Evolutionary conservation across 2,329 filamentous ascomycete species (phyloP).

Genomic region (Sclerotinia trifoliorum): DNA sequence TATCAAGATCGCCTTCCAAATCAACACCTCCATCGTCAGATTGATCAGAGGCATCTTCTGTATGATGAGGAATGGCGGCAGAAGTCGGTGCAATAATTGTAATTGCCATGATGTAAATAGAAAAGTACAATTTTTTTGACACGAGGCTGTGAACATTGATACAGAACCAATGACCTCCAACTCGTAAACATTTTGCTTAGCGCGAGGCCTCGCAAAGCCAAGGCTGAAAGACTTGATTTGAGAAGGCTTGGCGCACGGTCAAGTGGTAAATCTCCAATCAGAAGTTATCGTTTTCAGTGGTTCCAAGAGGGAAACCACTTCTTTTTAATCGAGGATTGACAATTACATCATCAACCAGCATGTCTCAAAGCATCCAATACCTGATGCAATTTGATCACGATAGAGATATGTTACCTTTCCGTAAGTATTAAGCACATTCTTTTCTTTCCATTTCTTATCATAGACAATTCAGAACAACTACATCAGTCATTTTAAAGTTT

Average conservation of each 20-base stretch:
- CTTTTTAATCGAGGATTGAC: constrained; percentile 11
- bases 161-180: background rate
- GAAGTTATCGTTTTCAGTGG: background rate
- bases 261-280: constrained; percentile 8
- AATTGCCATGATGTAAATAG: constrained; percentile 37
- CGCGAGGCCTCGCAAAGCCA: constrained; percentile 16
- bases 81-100: constrained; percentile 40
- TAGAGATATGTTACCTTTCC: background rate
- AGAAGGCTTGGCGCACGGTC: background rate
- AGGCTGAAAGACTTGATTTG: constrained; percentile 15
- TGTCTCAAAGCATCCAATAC: constrained; percentile 8
- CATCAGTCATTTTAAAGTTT: background rate
- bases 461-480: background rate
- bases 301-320: background rate
- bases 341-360: constrained; percentile 19
- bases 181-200: constrained; percentile 4
- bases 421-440: background rate
- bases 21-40: constrained; percentile 40
- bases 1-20: constrained; percentile 42
- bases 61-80: constrained; percentile 27
- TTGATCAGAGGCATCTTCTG: constrained; percentile 26
- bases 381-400: background rate
- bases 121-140: constrained; percentile 7
- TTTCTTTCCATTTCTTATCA: background rate
- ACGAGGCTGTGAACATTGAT: constrained; percentile 21